phyloP scores from a whole-genome alignment of 208 protist species.

The Leptomonas seymouri region DNA sequence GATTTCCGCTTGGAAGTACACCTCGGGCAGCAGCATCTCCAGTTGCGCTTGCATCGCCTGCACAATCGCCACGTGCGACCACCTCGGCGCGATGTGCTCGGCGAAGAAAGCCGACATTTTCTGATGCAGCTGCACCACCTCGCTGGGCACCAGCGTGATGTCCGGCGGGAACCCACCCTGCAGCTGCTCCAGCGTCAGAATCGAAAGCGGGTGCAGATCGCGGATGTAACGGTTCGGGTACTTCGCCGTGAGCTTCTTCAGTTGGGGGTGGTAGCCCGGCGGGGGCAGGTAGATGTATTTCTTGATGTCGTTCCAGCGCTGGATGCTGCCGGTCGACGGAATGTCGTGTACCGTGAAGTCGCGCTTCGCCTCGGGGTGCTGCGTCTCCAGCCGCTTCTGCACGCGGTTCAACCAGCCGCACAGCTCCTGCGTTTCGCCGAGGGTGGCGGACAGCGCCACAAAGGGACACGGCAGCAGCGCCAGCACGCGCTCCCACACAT shows the following conservation, averaged over 20 bases:
- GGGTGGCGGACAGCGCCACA: slow-evolving; percentile 95
- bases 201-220: slow-evolving; percentile 89
- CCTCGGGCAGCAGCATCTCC: slow-evolving; percentile 58
- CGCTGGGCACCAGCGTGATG: slow-evolving; percentile 86
- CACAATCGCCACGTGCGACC: slow-evolving; percentile 50
- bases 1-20: slow-evolving; percentile 79
- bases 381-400: slow-evolving; percentile 60
- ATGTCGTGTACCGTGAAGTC: slow-evolving; percentile 85
- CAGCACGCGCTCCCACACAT: slow-evolving; percentile 95
- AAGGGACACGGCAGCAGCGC: slow-evolving; percentile 92
- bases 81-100: slow-evolving; percentile 42
- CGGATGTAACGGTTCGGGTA: slow-evolving; percentile 68
- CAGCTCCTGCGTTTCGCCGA: slow-evolving; percentile 93
- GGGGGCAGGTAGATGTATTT: slow-evolving; percentile 90
- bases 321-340: slow-evolving; percentile 67
- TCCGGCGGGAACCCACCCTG: slow-evolving; percentile 84
- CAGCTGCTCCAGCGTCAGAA: slow-evolving; percentile 84
- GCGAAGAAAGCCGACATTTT: slow-evolving; percentile 65
- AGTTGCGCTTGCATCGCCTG: slow-evolving; percentile 50
- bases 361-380: slow-evolving; percentile 39
- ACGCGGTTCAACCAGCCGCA: slow-evolving; percentile 91
- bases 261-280: slow-evolving; percentile 42
- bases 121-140: slow-evolving; percentile 86
- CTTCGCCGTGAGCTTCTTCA: slow-evolving; percentile 75
- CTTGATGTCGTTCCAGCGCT: slow-evolving; percentile 93